Evolutionary conservation across 768 basidiomycete species (phyloP), one percentile per base, ranked within the genome.

Genomic region (Royoungia palumana): DNA sequence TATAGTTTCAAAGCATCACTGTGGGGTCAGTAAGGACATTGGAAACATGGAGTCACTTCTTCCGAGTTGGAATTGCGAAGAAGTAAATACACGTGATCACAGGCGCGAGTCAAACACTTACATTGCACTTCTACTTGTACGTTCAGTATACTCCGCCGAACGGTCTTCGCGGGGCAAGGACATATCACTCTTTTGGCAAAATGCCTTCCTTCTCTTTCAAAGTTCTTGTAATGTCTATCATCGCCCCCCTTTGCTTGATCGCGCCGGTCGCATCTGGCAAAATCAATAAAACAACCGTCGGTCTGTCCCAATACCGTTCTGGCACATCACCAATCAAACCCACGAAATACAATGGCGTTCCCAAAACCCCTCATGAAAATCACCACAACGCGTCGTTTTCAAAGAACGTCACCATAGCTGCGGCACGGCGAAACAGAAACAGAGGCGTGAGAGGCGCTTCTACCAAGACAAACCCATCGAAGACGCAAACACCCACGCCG

Each of bases 151-250:
- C 24, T 8, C 24, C 24, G 24, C 24, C 24, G 24, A 8, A 25
- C 24, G 4, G 24, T 25, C 24, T 8, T 25, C 8, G 24, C 24
- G 8, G 24, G 8, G 24, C 24, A 25, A 4, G 4, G 24, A 8
- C 24, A 25, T 4, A 25, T 8, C 24, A 25, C 24, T 25, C 24
- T 5, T 25, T 25, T 25, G 4, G 24, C 8, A 8, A 25, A 25
- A 62, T 62, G 59, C 16, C 35, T n/a, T 22, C 28, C 35, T 41
- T 58, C 6, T n/a, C 24, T 36, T 34, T 22, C 35, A 61, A 53
- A 3, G 40, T 61, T 41, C n/a, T 58, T 13, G 9, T 41, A n/a
- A 32, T 52, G 28, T 51, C 49, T 16, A 32, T 49, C 44, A 44
- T 63, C 42, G 40, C 50, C 28, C 54, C 25, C 30, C 44, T 60